Base-by-base conservation (phyloP, 139 green algal species). In the Zygnema circumcarinatum region DNA sequence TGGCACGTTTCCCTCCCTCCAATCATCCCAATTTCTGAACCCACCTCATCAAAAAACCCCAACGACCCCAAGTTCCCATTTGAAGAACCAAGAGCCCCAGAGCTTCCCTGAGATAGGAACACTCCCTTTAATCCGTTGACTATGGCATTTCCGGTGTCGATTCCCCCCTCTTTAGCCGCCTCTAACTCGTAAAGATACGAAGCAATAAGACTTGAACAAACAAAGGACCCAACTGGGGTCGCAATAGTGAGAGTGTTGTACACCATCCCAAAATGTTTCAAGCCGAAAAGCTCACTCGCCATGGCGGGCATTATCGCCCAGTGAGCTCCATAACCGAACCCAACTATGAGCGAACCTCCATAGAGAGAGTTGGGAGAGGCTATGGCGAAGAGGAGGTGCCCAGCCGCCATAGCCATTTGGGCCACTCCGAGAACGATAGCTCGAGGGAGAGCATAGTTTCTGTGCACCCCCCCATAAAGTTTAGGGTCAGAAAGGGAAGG, bases 281-380 rank as follows among this genome's bases (percentile, higher is more conserved):
- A 84, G 2, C 94, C 93, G 79, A 95, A 96, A 52, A 96, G 35
- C 67, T 96, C 94, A 1, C 78, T 90, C 1, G 92, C 88, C 11
- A 96, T 92, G 22, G 93, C 89, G 2, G 95, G 94, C 38, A 98
- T 90, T n/a, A 98, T 85, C 39, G 84, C 90, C 95, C 94, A 97
- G 89, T 95, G 92, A 22, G 86, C 91, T 2, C 95, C 95, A 90
- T 97, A 98, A 0, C 86, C 84, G 1, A 96, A 84, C 22, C 95
- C 95, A 40, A 92, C 67, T 31, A 94, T 42, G n/a, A 94, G 36
- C 0, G 88, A 78, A 16, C 94, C 86, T 1, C 79, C 29, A 76
- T 93, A 93, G 20, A 96, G 83, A 29, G 62, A 81, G 36, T 36
- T 21, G 1, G 85, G 85, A 11, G 76, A 22, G 0, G 78, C 79